Evolutionary conservation across 2,329 filamentous ascomycete genomes (phyloP).

Genomic region (Diplodia mutila): DNA sequence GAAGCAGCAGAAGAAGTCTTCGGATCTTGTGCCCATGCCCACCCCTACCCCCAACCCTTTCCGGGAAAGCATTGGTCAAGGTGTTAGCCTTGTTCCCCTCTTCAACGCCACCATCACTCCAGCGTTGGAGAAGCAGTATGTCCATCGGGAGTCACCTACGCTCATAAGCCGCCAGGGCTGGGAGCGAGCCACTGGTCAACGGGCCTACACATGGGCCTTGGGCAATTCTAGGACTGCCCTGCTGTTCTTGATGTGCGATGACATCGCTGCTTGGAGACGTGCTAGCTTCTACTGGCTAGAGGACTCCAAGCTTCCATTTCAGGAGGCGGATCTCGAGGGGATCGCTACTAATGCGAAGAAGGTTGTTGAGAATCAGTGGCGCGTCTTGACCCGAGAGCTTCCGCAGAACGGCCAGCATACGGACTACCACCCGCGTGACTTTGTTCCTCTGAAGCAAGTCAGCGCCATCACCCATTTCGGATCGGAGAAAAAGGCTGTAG

Average conservation of each 20-base stretch:
- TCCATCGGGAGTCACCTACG: constrained; percentile 42
- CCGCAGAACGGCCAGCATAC: constrained; percentile 42
- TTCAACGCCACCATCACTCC: constrained; percentile 44
- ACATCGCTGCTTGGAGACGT: constrained; percentile 44
- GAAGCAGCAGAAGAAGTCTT: constrained; percentile 3
- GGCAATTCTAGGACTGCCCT: constrained; percentile 45
- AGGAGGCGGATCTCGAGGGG: constrained; percentile 42
- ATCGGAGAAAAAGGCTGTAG: constrained; percentile 37
- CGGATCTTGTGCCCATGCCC: constrained; percentile 1
- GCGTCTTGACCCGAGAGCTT: constrained; percentile 45
- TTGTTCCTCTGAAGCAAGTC: constrained; percentile 42
- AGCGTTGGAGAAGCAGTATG: constrained; percentile 38
- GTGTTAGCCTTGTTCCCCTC: constrained; percentile 35
- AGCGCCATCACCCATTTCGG: constrained; percentile 32
- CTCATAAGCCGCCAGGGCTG: constrained; percentile 41
- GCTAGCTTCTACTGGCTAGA: constrained; percentile 41
- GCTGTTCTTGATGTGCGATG: constrained; percentile 44
- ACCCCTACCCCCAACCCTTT: constrained; percentile 36
- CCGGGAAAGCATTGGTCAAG: constrained; percentile 33
- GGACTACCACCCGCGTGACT: constrained; percentile 43
- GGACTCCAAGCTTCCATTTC: constrained; percentile 44
- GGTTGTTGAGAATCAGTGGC: constrained; percentile 46
- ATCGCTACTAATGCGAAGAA: constrained; percentile 44
- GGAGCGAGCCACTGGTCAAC: constrained; percentile 40
- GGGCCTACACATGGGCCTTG: constrained; percentile 46